These are phyloP conservation scores for Jimgerdemannia lactiflua DNA, from an alignment of 192 early-diverging fungal genomes.

Conservation along the genomic window DNA sequence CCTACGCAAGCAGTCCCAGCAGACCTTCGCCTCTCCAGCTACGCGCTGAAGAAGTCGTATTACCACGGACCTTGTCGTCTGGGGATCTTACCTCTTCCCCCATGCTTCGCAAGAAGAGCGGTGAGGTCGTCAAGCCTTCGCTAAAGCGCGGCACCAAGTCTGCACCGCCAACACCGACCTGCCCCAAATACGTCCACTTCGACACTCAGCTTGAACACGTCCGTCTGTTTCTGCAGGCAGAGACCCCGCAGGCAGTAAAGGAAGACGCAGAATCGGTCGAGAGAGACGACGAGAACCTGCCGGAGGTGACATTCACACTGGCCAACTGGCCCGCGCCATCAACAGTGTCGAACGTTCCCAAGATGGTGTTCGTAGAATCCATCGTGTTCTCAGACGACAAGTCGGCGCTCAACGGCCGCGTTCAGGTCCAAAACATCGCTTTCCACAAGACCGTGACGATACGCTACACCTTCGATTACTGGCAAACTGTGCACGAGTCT, in stretches of 20 bases:
- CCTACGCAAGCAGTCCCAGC: not conserved
- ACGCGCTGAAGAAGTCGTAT: conserved; percentile 4
- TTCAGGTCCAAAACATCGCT: conserved; percentile 83
- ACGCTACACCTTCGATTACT: conserved; percentile 80
- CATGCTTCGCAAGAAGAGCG: conserved; percentile 16
- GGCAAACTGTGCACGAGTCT: conserved; percentile 70
- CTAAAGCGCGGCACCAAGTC: conserved; percentile 18
- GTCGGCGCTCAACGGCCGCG: conserved; percentile 53
- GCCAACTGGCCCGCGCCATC: conserved; percentile 21
- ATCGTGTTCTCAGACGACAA: conserved; percentile 42
- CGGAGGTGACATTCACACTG: conserved; percentile 24
- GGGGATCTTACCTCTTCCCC: not conserved
- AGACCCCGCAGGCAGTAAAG: conserved; percentile 52
- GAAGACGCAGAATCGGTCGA: conserved; percentile 17
- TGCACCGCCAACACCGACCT: conserved; percentile 28
- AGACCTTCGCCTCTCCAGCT: conserved; percentile 6
- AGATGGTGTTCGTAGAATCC: conserved; percentile 22
- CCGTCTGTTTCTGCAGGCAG: conserved; percentile 63
- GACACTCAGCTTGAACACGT: conserved; percentile 62
- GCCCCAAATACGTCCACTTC: conserved; percentile 65
- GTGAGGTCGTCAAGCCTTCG: conserved; percentile 14
- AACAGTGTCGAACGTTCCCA: not conserved
- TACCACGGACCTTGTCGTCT: conserved; percentile 10
- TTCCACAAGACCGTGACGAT: conserved; percentile 82
- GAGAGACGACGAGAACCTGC: conserved; percentile 7